Base-by-base conservation (phyloP, 176 grass and related monocot species). In the Canna indica region DNA sequence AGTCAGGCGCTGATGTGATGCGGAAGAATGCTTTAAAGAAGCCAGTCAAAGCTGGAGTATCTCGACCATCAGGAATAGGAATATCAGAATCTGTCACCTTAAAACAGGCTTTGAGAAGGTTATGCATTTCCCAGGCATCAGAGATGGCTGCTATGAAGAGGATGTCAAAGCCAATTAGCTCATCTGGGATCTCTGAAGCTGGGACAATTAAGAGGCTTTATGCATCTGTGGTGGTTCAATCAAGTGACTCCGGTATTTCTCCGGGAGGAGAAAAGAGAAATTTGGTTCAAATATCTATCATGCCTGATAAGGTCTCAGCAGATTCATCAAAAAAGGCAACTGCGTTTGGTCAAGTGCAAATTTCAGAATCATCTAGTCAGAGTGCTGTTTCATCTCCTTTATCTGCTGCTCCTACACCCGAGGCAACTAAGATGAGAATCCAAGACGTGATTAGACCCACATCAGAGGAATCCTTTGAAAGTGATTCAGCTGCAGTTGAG, bases 121-220 rank as follows among this genome's bases (percentile, higher is more conserved):
- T 94, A 81, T 99, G 95, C 83, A 94, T 99, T 73, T 84, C 95
- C 33, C 95, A 99, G 75, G 95, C 95, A 0, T 99, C 95, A 1
- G 95, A 99, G 85, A 99, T 99, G 95, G 95, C 95, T 0, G 84
- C 95, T 64, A 74, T 90, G 90, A 99, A 99, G 80, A 87, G 87
- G 70, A 50, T 85, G 67, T 25, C 82, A 0, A 97, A 90, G 54
- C 77, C 84, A 1, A 56, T 71, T 1, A 77, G 67, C 15, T 81
- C 81, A 8, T 76, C 82, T 0, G 84, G 36, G 4, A 20, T 72
- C 6, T 70, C 84, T 48, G 80, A 99, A 76, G 71, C 94, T 70
- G 89, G 77, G 52, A 67, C 36, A 0, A 79, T 93, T 64, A 90
- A 86, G 79, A 92, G 83, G 82, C 81, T 94, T 24, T 82, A 88